phyloP scores from a whole-genome alignment of 345 rosid genomes.

The Erysimum cheiranthoides region DNA sequence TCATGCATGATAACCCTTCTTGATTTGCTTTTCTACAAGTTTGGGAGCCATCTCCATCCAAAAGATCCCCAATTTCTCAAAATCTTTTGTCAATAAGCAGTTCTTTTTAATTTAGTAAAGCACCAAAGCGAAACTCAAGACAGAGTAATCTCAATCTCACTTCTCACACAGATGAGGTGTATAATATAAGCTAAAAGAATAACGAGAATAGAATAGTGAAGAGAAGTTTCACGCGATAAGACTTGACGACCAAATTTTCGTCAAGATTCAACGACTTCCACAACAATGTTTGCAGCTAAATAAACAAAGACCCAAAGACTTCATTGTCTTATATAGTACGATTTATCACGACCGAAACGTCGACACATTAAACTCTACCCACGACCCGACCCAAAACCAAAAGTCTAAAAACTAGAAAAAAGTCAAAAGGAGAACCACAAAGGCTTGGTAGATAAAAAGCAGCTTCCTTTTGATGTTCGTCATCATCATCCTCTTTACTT shows the following conservation, averaged over 20 bases:
- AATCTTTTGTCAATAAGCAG: not conserved
- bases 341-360: constrained; percentile 40
- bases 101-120: not conserved
- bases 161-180: not conserved
- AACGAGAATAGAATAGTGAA: not conserved
- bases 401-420: constrained; percentile 25
- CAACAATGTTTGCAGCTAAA: constrained; percentile 35
- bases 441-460: constrained; percentile 34
- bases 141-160: not conserved
- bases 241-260: constrained; percentile 28
- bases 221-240: constrained; percentile 6
- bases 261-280: constrained; percentile 33
- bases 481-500: constrained; percentile 44
- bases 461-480: constrained; percentile 47
- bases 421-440: constrained; percentile 45
- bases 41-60: not conserved
- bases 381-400: constrained; percentile 16
- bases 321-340: constrained; percentile 18
- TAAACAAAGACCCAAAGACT: constrained; percentile 20
- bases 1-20: no score
- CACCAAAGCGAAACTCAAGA: not conserved
- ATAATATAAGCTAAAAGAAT: not conserved
- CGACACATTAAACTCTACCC: constrained; percentile 45
- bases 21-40: not conserved
- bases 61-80: not conserved